Percentiles rank a stretch among this genome's conserved stretches.
Conservation (phyloP, 2,329 filamentous ascomycete genomes). For the Mollisiaceae sp. region DNA sequence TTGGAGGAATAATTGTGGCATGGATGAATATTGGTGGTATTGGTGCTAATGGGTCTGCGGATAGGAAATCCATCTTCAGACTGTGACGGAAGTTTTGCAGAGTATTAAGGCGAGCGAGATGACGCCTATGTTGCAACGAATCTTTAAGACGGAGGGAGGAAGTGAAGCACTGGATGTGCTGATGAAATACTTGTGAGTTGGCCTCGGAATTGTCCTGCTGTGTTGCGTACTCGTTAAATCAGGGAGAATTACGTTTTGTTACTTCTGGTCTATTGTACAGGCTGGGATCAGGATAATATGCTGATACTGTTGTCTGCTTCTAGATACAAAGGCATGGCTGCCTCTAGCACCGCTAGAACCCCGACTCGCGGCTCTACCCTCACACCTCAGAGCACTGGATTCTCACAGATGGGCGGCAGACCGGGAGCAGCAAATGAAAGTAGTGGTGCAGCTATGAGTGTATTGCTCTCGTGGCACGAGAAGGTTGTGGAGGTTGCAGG, state of each 20-base stretch:
- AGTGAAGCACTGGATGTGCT: constrained; percentile 87
- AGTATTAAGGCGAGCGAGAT: constrained; percentile 97
- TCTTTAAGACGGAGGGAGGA: constrained; percentile 80
- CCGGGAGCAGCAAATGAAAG: constrained; percentile 64
- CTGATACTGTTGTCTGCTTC: constrained; percentile 5
- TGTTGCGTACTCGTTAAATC: background rate
- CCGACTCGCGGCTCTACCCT: constrained; percentile 50
- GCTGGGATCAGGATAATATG: background rate
- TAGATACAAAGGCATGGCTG: constrained; percentile 90
- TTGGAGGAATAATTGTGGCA: background rate
- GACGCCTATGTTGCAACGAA: constrained; percentile 81
- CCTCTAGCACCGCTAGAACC: constrained; percentile 40
- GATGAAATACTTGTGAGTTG: constrained; percentile 93
- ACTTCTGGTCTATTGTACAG: background rate
- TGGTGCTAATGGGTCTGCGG: constrained; percentile 1
- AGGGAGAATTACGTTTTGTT: background rate
- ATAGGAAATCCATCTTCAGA: constrained; percentile 84
- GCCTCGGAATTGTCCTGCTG: background rate
- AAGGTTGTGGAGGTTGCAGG: constrained; percentile 96
- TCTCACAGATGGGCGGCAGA: constrained; percentile 75
- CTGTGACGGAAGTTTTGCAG: constrained; percentile 90
- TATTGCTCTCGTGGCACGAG: constrained; percentile 97
- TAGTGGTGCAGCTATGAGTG: constrained; percentile 90
- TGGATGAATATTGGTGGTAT: background rate
- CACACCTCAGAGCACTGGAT: constrained; percentile 82